Percentiles rank a stretch among this genome's conserved stretches.
phyloP scores from a whole-genome alignment of 345 rosid species.

The Ceriops tagal region DNA sequence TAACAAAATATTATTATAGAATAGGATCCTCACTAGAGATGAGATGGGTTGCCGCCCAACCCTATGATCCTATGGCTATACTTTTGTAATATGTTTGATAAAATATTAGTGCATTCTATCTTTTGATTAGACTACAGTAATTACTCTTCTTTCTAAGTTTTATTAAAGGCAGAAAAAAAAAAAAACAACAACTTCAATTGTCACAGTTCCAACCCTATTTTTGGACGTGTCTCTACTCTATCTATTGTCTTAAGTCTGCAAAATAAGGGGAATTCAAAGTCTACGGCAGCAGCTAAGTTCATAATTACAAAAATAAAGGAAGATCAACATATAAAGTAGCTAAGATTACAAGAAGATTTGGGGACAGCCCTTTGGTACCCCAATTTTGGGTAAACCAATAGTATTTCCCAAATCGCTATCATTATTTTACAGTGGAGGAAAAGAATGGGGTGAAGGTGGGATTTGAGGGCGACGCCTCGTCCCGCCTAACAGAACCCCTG shows the following conservation, averaged over 20 bases:
- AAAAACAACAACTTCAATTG: neutral
- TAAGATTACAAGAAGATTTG: constrained; percentile 3
- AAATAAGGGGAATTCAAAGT: too few relatives aligned
- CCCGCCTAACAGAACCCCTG: constrained; percentile 20
- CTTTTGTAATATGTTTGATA: neutral
- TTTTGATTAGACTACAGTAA: constrained; percentile 5
- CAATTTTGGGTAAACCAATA: neutral
- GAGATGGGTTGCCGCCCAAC: neutral
- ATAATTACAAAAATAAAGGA: neutral
- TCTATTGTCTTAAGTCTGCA: too few relatives aligned
- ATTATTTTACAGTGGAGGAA: neutral
- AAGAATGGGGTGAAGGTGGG: constrained; percentile 10
- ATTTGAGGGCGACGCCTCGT: constrained; percentile 1
- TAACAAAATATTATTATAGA: neutral
- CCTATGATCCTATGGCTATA: neutral
- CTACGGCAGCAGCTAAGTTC: neutral
- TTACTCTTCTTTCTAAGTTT: neutral
- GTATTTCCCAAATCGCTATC: constrained; percentile 1
- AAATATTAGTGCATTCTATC: constrained; percentile 7
- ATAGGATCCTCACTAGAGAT: neutral
- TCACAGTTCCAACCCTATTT: constrained; percentile 13
- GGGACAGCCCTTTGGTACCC: too few relatives aligned
- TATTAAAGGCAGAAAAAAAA: neutral
- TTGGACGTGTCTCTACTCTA: neutral
- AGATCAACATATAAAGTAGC: constrained; percentile 1